Percentiles rank a stretch among this genome's conserved stretches.
phyloP scores from a whole-genome alignment of 2,329 filamentous ascomycete species.

The Pyricularia pennisetigena region DNA sequence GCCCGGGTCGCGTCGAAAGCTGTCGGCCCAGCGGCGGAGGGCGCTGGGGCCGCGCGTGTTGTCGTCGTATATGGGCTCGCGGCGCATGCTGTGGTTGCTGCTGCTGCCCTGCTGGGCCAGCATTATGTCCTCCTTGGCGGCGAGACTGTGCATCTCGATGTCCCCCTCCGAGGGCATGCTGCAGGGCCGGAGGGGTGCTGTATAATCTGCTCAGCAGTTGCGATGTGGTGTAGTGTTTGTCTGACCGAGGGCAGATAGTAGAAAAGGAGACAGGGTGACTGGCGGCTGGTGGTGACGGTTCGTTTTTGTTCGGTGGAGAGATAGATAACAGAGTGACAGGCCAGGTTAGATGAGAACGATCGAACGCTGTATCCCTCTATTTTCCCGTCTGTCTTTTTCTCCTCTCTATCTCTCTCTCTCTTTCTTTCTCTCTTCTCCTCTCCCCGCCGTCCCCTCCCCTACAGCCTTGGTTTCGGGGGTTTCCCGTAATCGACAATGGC shows the following conservation, averaged over 20 bases:
- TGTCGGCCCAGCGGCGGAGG: slow-evolving; percentile 38
- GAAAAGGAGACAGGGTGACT: neutral
- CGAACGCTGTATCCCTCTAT: neutral
- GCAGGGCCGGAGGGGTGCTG: neutral
- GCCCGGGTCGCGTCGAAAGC: slow-evolving; percentile 52
- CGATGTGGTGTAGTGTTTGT: neutral
- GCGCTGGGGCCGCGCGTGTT: slow-evolving; percentile 6
- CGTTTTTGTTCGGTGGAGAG: neutral
- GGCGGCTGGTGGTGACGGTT: neutral
- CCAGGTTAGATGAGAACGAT: neutral
- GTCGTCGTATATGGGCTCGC: slow-evolving; percentile 10
- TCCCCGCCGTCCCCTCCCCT: neutral
- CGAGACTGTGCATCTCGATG: slow-evolving; percentile 13
- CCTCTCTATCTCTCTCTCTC: too few species aligned
- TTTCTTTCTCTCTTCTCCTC: too few species aligned
- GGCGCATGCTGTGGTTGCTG: slow-evolving; percentile 10
- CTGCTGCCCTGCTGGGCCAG: slow-evolving; percentile 7
- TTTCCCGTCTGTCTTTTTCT: too few species aligned
- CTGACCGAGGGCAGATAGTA: neutral
- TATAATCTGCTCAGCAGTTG: neutral
- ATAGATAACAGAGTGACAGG: neutral
- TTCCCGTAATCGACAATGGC: neutral
- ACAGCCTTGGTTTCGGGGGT: neutral
- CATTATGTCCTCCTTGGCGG: slow-evolving; percentile 14
- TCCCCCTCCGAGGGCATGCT: slow-evolving; percentile 13